A percentile compares a stretch with the other conserved stretches of the same genome.
Evolutionary conservation across 2,329 filamentous ascomycete species (phyloP).

Genomic region (Dissoconium aciculare): DNA sequence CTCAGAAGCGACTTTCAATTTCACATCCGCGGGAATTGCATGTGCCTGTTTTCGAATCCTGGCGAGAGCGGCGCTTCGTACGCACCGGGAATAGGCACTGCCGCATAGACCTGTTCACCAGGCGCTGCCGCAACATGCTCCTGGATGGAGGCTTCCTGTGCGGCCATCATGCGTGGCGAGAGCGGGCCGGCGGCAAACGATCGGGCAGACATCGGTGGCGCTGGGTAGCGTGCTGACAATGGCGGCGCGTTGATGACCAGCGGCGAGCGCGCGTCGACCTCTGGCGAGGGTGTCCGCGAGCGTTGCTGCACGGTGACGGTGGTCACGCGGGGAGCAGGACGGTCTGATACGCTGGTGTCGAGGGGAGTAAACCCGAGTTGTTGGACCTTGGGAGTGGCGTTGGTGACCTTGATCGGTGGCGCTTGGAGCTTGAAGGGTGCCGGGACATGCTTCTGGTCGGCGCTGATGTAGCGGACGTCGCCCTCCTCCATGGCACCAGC

Average conservation of each 20-base stretch:
- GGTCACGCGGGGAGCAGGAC: slow-evolving; percentile 1
- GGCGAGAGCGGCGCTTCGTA: slow-evolving; percentile 35
- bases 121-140: slow-evolving; percentile 55
- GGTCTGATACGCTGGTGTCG: slow-evolving; percentile 7
- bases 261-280: slow-evolving; percentile 25
- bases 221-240: too few relatives aligned
- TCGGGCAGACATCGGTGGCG: slow-evolving; percentile 17
- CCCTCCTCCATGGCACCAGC: slow-evolving; percentile 23
- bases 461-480: slow-evolving; percentile 47
- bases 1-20: background rate
- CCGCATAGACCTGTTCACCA: slow-evolving; percentile 69
- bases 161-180: slow-evolving; percentile 28
- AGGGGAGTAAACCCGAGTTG: slow-evolving; percentile 47
- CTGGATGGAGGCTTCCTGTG: slow-evolving; percentile 33
- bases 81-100: slow-evolving; percentile 77
- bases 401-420: slow-evolving; percentile 63
- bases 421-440: slow-evolving; percentile 72
- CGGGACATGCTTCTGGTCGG: slow-evolving; percentile 30
- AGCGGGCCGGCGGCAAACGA: too few relatives aligned
- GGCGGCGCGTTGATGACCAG: slow-evolving; percentile 19
- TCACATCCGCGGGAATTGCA: slow-evolving; percentile 7
- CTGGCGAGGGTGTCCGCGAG: slow-evolving; percentile 14
- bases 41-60: slow-evolving; percentile 9
- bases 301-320: slow-evolving; percentile 6
- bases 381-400: slow-evolving; percentile 55